Base-by-base conservation (phyloP, 148 eudicot species). In the Rhododendron mucronatum region DNA sequence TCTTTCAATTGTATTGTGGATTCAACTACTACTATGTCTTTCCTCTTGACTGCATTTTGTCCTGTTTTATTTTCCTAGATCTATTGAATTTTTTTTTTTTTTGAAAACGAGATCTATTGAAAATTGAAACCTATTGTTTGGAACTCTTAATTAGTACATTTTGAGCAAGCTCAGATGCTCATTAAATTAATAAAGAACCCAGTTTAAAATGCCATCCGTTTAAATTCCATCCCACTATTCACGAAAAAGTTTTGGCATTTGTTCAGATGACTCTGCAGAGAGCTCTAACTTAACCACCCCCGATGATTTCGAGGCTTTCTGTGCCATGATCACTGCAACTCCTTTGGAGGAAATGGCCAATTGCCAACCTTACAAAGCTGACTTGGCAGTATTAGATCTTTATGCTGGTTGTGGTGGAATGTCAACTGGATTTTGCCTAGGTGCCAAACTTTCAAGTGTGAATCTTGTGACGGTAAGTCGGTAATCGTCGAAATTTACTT, bases 341-440 rank as follows among this genome's bases (percentile, higher is more conserved):
- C 89, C 93, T 76, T 84, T 89, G 84, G 91, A 84, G 86, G 88
- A 90, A 76, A 85, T 86, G 84, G 76, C 91, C 71, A 80, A 80
- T 82, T 85, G 86, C 89, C 92, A 90, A 79, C 71, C 94, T 67
- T 80, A 83, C 81, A 91, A 88, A 79, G 45, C 86, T 44, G 95
- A 91, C 83, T 88, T 92, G 91, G 84, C 94, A 67, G 89, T 97
- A 79, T 88, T 97, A 81, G 99, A 97, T 89, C 90, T 97, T 65
- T 97, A 90, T 85, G 88, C 98, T 87, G 99, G 99, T 75, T 97
- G 99, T 91, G 99, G 99, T 82, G 99, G 96, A 86, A 97, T 97
- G 99, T 97, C 99, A 81, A 95, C 98, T 59, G 99, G 99, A 89
- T 88, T 97, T 83, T 92, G 96, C 90, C 88, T 94, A 78, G 99